Evolutionary conservation across 169 alveolate species (phyloP), one percentile per base, ranked within the genome.

Genomic region (Eimeria maxima): DNA sequence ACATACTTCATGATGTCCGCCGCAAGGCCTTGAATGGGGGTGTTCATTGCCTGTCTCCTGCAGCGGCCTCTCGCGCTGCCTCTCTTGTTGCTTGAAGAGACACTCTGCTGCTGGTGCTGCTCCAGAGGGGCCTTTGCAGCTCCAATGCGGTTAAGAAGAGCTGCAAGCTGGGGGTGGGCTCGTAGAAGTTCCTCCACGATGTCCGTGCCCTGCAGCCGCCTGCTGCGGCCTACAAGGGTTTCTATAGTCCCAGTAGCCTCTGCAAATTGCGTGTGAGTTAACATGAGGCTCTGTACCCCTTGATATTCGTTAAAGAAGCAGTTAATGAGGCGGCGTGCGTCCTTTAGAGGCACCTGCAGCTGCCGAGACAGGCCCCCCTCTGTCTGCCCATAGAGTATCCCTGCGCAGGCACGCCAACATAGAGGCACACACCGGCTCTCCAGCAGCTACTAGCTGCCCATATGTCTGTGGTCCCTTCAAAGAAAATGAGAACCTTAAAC

Each of bases 1-100:
- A 97, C 97, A 92, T 80, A 97, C 83, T 97, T 97, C 97, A 97
- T 96, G 44, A 97, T 93, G 86, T 97, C 98, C 38, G 98, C 98
- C 33, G 98, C 97, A 65, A 96, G 96, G 22, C 98, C 98, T 93
- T 97, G 98, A 57, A 97, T 96, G 47, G 98, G 98, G 50, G 97
- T 96, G 69, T 97, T 97, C 98, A 97, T 97, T 55, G 97, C 96
- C 29, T 95, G 94, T 33, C 98, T 76, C 74, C 94, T 96, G 65
- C 95, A 92, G 94, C 95, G 95, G 90, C 93, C 95, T 24, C 91
- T 69, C 4, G 60, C 50, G 67, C 69, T 45, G 44, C 67, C 50
- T 7, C 69, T 50, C 45, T 47, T 80, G 90, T 67, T 80, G 86
- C 86, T 74, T n/a, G 38, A 8, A 67, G 29, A 33, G 38, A 33